Base-by-base conservation (phyloP, 164 flowering plant species). In the Annona cherimola region DNA sequence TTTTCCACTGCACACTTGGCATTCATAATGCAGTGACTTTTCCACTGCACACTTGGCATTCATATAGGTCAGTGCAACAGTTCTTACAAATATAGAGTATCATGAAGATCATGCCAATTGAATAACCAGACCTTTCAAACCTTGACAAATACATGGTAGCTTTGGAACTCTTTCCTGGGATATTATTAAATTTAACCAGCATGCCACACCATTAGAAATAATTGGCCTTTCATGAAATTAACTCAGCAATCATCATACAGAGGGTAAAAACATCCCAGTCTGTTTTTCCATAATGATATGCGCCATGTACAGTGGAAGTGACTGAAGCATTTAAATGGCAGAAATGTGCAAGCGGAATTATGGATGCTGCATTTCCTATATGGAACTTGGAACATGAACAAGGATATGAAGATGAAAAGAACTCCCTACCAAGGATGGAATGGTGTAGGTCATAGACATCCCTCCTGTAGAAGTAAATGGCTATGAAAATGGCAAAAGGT, bases 361-460 rank as follows among this genome's bases (percentile, higher is more conserved):
- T 5, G 4, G 5, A n/a, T 46, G 44, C 8, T 46, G 12, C 18
- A 45, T 42, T 39, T 45, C 46, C 19, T 62, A 8, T 7, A 2
- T 20, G 0, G 40, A 35, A 26, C 35, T 26, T 26, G 35, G 35
- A 26, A 26, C 35, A 26, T 26, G 35, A 26, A 61, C 18, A 61
- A 60, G 35, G 5, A 9, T 14, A 60, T 55, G 55, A 18, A 61
- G 39, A 63, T 44, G 18, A 12, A 43, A 73, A 72, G 43, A 75
- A 12, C 8, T 42, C 0, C 4, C 71, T 69, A 90, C 96, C 96
- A 69, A 90, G 80, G 65, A 86, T 81, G 57, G 87, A 84, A 76
- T 90, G 93, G 72, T 90, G 96, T 66, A 90, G 89, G 77, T 90
- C 96, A 76, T 86, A 90, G 12, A 90, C 83, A 75, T 87, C 91